Base-by-base conservation (phyloP, 73 alveolate species). In the Loxodes magnus region DNA sequence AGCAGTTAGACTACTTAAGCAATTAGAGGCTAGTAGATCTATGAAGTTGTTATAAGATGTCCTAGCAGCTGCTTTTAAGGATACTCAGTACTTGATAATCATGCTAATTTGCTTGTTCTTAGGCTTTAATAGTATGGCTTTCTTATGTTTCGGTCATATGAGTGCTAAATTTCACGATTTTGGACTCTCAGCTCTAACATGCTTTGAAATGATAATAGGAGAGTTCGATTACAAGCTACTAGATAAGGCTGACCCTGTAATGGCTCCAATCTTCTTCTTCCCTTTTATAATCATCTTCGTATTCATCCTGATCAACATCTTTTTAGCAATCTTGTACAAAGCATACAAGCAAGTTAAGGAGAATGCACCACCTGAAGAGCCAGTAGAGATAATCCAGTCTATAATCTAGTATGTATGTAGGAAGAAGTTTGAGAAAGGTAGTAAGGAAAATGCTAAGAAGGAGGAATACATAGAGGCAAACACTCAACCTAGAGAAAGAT, bases 131-230 rank as follows among this genome's bases (percentile, higher is more conserved):
- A 65, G 71, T 7, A 43, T 77, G 67, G 79, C 81, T 4, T 57
- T 69, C 50, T 24, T 77, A 10, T 43, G 72, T 26, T 77, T 77
- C 35, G 90, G 90, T 3, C 67, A 64, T 10, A 31, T 42, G 4
- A 15, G 68, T 27, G 9, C 12, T 29, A 67, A 62, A 5, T 77
- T 39, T 38, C 21, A 50, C 0, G 25, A 75, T 9, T 36, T 77
- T 26, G 71, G 69, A 10, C 39, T 19, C 10, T 59, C 90, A 3
- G 33, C 70, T 12, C 65, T 62, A 22, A 56, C 33, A 15, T 69
- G 79, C 56, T 77, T 77, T 48, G 65, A 70, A n/a, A 77, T 77
- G 15, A 77, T 75, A 14, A 66, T 77, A 15, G 90, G 90, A 24
- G 80, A 70, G 4, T 77, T 77, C 51, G 74, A 77, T 43, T 77